phyloP scores from a whole-genome alignment of 495 filamentous ascomycete species.

The Rhizodiscina lignyota region DNA sequence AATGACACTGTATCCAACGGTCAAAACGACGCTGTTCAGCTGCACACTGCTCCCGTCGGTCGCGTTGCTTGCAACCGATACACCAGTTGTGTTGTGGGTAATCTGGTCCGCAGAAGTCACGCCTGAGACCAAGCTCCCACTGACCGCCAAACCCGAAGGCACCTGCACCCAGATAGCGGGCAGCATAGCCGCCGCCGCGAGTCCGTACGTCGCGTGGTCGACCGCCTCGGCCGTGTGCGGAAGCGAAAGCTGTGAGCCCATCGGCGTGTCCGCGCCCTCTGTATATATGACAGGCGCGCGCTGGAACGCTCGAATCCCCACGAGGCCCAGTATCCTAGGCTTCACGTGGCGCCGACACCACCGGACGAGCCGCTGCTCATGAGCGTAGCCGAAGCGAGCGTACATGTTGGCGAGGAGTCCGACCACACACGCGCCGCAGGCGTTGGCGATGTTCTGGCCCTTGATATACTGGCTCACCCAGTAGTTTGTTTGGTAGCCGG shows the following conservation, averaged over 20 bases:
- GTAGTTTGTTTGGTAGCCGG: constrained; percentile 77
- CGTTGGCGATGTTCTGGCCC: constrained; percentile 67
- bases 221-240: neutral
- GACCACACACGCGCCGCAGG: constrained; percentile 11
- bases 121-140: constrained; percentile 69
- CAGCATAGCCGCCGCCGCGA: constrained; percentile 76
- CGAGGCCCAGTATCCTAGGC: neutral
- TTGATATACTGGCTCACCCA: constrained; percentile 56
- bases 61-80: constrained; percentile 16
- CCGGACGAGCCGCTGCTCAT: neutral
- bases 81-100: constrained; percentile 28
- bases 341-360: neutral
- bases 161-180: constrained; percentile 94
- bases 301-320: neutral
- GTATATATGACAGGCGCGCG: neutral
- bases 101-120: constrained; percentile 72
- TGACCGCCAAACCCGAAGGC: constrained; percentile 73
- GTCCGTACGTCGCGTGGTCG: constrained; percentile 32
- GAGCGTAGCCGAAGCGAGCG: constrained; percentile 1
- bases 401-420: no score
- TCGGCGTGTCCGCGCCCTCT: neutral
- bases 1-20: constrained; percentile 73
- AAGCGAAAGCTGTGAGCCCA: neutral
- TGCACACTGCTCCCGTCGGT: constrained; percentile 23
- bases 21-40: constrained; percentile 54